phyloP scores from a whole-genome alignment of 2,329 filamentous ascomycete genomes.

The Thelonectria rubi region DNA sequence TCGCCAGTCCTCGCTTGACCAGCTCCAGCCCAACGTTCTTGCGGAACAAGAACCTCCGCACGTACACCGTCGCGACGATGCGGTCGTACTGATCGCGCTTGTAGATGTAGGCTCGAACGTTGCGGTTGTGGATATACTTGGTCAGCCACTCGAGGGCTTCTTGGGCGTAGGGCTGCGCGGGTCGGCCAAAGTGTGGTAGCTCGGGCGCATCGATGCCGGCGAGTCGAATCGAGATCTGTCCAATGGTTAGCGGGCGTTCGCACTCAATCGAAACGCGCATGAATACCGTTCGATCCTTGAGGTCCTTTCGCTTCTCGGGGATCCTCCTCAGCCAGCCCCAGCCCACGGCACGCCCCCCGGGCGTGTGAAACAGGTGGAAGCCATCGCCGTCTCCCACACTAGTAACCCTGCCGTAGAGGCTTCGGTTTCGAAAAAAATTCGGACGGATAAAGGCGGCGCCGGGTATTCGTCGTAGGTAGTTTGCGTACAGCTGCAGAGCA shows the following conservation, averaged over 20 bases:
- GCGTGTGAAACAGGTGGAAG: conserved; percentile 93
- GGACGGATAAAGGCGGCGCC: conserved; percentile 79
- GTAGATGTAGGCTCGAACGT: conserved; percentile 85
- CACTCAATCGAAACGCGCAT: background rate
- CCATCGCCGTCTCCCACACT: conserved; percentile 97
- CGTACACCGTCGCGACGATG: conserved; percentile 84
- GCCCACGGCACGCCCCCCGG: conserved; percentile 84
- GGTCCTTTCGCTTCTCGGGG: conserved; percentile 71
- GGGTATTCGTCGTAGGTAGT: conserved; percentile 85
- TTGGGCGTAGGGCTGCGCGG: conserved; percentile 82
- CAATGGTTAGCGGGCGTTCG: conserved; percentile 27
- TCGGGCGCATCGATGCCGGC: conserved; percentile 96
- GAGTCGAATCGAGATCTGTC: conserved; percentile 84
- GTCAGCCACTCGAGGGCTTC: conserved; percentile 88
- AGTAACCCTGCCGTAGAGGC: conserved; percentile 85
- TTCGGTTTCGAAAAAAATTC: conserved; percentile 76
- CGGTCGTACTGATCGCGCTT: conserved; percentile 91
- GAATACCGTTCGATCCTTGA: conserved; percentile 81
- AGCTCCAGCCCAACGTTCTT: conserved; percentile 90
- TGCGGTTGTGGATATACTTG: conserved; percentile 72
- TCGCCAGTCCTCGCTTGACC: conserved; percentile 85
- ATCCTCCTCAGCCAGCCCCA: conserved; percentile 92
- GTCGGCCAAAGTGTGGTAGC: conserved; percentile 87
- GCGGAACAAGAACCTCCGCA: conserved; percentile 73
- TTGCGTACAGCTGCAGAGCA: conserved; percentile 68